Evolutionary conservation across 805 yeast species (phyloP).

Genomic region (Komagataella ulmi): DNA sequence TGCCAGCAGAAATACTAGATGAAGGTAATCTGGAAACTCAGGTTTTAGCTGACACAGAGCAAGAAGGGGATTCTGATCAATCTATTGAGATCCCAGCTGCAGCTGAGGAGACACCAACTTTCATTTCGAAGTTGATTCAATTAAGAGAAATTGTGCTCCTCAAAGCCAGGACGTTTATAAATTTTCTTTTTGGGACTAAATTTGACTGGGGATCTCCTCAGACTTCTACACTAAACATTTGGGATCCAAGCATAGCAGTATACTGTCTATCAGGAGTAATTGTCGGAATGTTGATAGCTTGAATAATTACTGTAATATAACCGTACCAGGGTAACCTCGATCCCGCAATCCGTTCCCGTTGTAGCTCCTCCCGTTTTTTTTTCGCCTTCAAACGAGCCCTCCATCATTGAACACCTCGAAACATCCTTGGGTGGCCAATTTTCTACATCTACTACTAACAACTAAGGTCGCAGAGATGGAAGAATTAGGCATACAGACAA

Average conservation of each 20-base stretch:
- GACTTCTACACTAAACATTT: background rate
- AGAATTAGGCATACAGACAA: conserved; percentile 40
- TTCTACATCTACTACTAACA: conserved; percentile 1
- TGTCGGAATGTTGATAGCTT: background rate
- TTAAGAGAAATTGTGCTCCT: background rate
- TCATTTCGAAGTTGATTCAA: no score
- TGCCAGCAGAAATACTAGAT: background rate
- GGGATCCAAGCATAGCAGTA: background rate
- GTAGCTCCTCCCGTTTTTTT: background rate
- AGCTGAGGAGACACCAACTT: background rate
- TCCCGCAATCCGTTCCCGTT: background rate
- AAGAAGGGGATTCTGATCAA: background rate
- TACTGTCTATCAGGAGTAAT: background rate
- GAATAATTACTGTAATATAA: background rate
- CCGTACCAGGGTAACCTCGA: background rate
- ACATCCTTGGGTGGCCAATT: conserved; percentile 4
- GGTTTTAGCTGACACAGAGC: background rate
- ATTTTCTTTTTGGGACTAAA: background rate
- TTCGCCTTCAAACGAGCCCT: background rate
- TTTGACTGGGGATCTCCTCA: background rate
- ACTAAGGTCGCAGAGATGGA: conserved; percentile 28
- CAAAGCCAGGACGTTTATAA: background rate
- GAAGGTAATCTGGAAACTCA: background rate
- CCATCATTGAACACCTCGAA: conserved; percentile 3
- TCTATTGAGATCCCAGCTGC: background rate